Evolutionary conservation across 441 rosid species (phyloP), one percentile per base, ranked within the genome.

Genomic region (Syzygium syzygioides): DNA sequence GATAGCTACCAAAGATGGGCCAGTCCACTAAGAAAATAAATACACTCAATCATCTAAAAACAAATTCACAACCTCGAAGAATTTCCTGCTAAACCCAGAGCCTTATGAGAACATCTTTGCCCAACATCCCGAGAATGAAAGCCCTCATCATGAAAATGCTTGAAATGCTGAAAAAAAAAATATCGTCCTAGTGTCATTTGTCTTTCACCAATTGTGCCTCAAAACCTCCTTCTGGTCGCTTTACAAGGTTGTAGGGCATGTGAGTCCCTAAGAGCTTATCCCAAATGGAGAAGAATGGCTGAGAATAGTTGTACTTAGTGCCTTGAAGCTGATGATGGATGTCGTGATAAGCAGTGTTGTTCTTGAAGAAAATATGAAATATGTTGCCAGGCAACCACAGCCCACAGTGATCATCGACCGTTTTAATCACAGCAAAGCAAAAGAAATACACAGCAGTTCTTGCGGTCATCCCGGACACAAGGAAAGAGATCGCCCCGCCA

Each of bases 321-420:
- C 96, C 98, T 55, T 91, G 95, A 64, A 94, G 95, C 87, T 95
- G 98, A 91, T 95, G 98, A 86, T 95, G 98, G 89, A 96, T 89
- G 91, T 95, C 98, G n/a, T 96, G 98, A 87, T 94, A 95, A 18
- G 98, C 97, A 50, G 94, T 93, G 92, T 96, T 96, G 92, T 96
- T 95, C 89, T 91, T 93, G 91, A 96, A 94, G 84, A 93, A 88
- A 23, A 92, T 84, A 87, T 94, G 96, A 93, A 96, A 94, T 79
- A 95, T 86, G 88, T 94, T 96, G 88, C 97, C 96, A 50, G 98
- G 97, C 90, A 96, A 89, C 94, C 95, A 92, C 80, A 95, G 95
- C 85, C 97, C 97, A 79, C 94, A 96, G 66, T 95, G 98, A 88
- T 96, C 97, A 88, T 96, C 98, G 9, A 95, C 95, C 5, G 97